A percentile compares a stretch with the other conserved stretches of the same genome.
Conservation (phyloP, 768 basidiomycete genomes). For the Termitomyces eurrhizus region DNA sequence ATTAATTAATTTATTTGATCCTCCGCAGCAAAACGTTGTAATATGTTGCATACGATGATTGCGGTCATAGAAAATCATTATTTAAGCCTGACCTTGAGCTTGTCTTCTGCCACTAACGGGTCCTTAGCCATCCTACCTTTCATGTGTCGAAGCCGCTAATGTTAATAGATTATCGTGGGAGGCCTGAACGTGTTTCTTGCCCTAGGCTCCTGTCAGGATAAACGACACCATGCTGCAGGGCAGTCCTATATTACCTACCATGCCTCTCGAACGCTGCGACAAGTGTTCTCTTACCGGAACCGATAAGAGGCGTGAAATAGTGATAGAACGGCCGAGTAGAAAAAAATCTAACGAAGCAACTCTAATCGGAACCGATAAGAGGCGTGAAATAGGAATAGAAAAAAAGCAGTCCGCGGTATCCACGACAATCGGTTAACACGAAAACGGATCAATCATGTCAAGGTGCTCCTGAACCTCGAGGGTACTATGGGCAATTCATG, state of each 20-base stretch:
- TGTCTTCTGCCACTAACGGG: not conserved
- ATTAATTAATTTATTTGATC: constrained; percentile 19
- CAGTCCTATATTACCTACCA: too few species aligned
- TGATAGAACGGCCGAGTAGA: not conserved
- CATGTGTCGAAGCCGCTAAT: not conserved
- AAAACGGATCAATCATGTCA: not conserved
- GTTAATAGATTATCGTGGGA: not conserved
- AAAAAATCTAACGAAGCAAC: not conserved
- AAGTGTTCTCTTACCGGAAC: not conserved
- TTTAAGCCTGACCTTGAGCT: not conserved
- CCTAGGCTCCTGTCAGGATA: not conserved
- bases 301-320: not conserved
- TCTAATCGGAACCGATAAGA: not conserved
- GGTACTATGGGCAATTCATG: not conserved
- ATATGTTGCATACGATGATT: not conserved
- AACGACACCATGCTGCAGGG: not conserved
- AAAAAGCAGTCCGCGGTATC: not conserved
- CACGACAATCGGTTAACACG: not conserved
- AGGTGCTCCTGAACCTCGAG: not conserved
- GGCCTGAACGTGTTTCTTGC: not conserved
- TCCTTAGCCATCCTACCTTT: not conserved
- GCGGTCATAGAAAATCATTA: not conserved
- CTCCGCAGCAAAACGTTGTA: not conserved
- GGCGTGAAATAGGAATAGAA: not conserved
- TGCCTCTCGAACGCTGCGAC: not conserved